phyloP scores from a whole-genome alignment of 164 flowering plant genomes.

The Sextonia rubra region DNA sequence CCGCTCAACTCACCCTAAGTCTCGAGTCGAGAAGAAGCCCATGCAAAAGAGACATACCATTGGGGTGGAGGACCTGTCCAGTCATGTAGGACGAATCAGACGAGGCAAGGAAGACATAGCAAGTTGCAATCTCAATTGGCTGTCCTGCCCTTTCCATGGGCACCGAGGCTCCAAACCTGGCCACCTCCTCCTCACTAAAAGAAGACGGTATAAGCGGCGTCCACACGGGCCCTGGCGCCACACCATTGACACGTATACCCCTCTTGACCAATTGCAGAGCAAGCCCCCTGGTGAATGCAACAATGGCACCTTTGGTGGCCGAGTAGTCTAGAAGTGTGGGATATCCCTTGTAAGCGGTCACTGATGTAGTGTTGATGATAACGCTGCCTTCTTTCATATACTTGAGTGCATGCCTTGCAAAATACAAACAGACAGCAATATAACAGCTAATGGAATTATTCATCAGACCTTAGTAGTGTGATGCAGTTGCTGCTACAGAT shows the following conservation, averaged over 20 bases:
- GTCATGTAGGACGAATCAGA: slow-evolving; percentile 54
- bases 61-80: slow-evolving; percentile 77
- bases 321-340: slow-evolving; percentile 58
- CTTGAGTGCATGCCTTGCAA: slow-evolving; percentile 55
- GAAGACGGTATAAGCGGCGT: slow-evolving; percentile 71
- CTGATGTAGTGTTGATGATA: slow-evolving; percentile 69
- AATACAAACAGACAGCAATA: no score
- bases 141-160: slow-evolving; percentile 86
- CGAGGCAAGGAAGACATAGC: slow-evolving; percentile 65
- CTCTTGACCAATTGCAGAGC: slow-evolving; percentile 48
- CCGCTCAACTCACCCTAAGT: no score
- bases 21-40: neutral
- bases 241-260: slow-evolving; percentile 78
- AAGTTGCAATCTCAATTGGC: slow-evolving; percentile 62
- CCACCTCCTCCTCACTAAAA: slow-evolving; percentile 39
- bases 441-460: no score
- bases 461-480: no score
- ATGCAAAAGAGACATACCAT: slow-evolving; percentile 35
- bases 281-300: slow-evolving; percentile 60
- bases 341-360: slow-evolving; percentile 63
- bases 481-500: no score
- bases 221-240: slow-evolving; percentile 80
- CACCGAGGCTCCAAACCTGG: slow-evolving; percentile 46
- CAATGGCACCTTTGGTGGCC: slow-evolving; percentile 75
- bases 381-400: slow-evolving; percentile 66